These are phyloP conservation scores for Pseudoscleropodium purum DNA, from an alignment of 225 moss, liverwort and hornwort genomes.

Conservation along the genomic window DNA sequence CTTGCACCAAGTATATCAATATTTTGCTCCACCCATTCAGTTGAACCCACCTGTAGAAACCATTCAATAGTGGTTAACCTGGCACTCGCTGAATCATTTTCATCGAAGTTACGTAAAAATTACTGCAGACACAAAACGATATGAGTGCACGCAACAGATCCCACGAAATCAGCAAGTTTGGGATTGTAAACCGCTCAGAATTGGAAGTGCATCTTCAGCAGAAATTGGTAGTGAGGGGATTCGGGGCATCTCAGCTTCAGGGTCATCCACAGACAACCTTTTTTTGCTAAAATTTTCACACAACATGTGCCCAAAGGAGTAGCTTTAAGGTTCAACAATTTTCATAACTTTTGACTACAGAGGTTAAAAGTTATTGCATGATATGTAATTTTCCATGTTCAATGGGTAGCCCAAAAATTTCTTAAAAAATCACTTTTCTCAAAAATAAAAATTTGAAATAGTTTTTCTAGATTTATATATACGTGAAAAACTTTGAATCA, in stretches of 20 bases:
- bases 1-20: slow-evolving; percentile 42
- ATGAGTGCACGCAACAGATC: background rate
- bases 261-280: slow-evolving; percentile 34
- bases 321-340: no score
- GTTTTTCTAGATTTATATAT: no score
- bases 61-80: slow-evolving; percentile 1
- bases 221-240: slow-evolving; percentile 90
- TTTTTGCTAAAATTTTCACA: no score
- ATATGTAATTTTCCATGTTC: no score
- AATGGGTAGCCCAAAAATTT: no score
- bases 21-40: slow-evolving; percentile 95
- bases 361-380: no score
- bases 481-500: no score
- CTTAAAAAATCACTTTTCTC: no score
- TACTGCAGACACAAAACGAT: background rate
- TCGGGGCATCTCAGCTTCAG: slow-evolving; percentile 35
- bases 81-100: background rate
- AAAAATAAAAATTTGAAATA: no score
- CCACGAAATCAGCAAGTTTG: background rate
- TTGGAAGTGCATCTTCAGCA: slow-evolving; percentile 64
- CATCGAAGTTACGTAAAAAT: background rate
- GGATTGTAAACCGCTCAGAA: slow-evolving; percentile 37
- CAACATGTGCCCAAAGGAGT: no score
- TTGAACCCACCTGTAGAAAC: slow-evolving; percentile 68
- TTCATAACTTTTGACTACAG: no score